Percentiles rank a stretch among this genome's conserved stretches.
These are phyloP conservation scores for Penicillium olsonii DNA, from an alignment of 2,329 filamentous ascomycete species.

Conservation along the genomic window DNA sequence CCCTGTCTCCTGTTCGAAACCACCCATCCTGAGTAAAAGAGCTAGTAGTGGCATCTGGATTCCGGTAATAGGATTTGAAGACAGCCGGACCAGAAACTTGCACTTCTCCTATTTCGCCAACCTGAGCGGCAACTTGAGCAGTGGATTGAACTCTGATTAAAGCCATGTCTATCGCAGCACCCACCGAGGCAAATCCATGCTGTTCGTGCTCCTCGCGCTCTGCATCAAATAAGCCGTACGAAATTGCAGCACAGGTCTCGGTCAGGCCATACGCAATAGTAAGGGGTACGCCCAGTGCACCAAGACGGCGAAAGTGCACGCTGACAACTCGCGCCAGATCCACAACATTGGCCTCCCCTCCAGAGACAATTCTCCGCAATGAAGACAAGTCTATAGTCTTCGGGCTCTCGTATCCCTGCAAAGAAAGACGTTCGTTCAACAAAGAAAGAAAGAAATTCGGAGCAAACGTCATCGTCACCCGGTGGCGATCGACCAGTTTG, in stretches of 20 bases:
- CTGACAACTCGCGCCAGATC: too few relatives aligned
- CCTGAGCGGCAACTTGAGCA: too few relatives aligned
- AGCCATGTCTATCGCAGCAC: too few relatives aligned
- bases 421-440: too few relatives aligned
- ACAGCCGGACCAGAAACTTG: conserved; percentile 27
- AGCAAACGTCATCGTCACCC: conserved; percentile 27
- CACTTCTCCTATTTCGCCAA: conserved; percentile 10
- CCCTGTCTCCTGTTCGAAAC: conserved; percentile 35
- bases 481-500: conserved; percentile 42
- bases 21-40: conserved; percentile 34
- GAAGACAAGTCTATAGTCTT: conserved; percentile 17
- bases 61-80: conserved; percentile 35
- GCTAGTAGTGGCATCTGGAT: conserved; percentile 25
- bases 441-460: conserved; percentile 32
- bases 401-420: too few relatives aligned
- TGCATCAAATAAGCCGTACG: too few relatives aligned
- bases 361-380: conserved; percentile 42
- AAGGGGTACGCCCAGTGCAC: too few relatives aligned
- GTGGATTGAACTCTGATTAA: too few relatives aligned
- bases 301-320: too few relatives aligned
- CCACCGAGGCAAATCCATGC: too few relatives aligned
- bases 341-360: conserved; percentile 50
- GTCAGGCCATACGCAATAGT: conserved; percentile 41
- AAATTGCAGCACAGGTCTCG: conserved; percentile 57
- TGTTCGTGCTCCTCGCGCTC: too few relatives aligned